These are phyloP conservation scores for Phytophthora pini DNA, from an alignment of 352 stramenopile genomes.

Conservation along the genomic window DNA sequence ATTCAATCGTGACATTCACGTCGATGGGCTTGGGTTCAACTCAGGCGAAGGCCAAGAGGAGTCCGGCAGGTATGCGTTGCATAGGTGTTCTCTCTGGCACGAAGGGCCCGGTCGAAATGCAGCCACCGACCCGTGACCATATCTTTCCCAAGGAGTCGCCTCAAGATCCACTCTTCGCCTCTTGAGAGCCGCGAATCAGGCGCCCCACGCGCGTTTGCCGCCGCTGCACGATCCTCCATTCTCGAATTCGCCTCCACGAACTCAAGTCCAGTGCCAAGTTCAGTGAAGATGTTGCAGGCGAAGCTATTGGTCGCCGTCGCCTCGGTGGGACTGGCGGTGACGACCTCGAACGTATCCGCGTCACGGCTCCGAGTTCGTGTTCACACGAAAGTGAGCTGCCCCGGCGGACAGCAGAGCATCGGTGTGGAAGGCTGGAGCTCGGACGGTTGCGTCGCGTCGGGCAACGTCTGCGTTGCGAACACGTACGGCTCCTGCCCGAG, in stretches of 20 bases:
- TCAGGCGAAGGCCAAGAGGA: constrained; percentile 4
- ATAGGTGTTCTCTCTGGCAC: neutral
- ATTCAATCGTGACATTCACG: too few relatives aligned
- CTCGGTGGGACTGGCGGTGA: constrained; percentile 20
- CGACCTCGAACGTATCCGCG: constrained; percentile 11
- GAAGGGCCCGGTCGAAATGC: neutral
- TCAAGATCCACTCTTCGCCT: constrained; percentile 6
- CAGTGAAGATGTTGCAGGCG: constrained; percentile 25
- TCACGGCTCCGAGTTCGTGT: constrained; percentile 33
- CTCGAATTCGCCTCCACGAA: constrained; percentile 20
- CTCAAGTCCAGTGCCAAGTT: constrained; percentile 27
- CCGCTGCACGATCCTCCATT: constrained; percentile 19
- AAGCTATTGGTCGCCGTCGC: constrained; percentile 17
- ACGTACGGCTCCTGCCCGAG: neutral
- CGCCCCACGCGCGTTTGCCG: constrained; percentile 6
- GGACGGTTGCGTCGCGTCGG: neutral
- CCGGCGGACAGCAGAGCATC: neutral
- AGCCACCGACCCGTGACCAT: neutral
- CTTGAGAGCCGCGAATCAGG: neutral
- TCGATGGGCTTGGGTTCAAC: constrained; percentile 1
- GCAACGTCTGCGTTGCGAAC: neutral
- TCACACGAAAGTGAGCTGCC: constrained; percentile 12
- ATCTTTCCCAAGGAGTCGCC: constrained; percentile 14
- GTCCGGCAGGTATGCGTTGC: neutral
- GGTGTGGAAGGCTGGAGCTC: neutral